phyloP scores from a whole-genome alignment of 1,139 yeast genomes.

The Blastobotrys elegans region DNA sequence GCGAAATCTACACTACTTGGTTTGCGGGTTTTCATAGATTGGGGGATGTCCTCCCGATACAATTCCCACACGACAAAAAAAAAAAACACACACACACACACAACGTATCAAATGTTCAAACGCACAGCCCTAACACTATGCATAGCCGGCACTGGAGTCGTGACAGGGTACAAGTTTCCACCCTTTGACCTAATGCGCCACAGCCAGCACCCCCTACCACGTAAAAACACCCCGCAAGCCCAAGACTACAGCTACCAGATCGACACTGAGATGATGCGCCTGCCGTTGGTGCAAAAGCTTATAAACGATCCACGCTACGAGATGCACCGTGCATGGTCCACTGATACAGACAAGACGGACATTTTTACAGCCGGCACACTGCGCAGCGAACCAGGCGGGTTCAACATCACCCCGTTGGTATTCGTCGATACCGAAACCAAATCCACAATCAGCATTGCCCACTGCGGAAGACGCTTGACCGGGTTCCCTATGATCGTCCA shows the following conservation, averaged over 20 bases:
- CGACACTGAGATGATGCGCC: constrained; percentile 40
- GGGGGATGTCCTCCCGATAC: no score
- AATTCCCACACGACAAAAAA: no score
- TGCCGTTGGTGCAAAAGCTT: constrained; percentile 51
- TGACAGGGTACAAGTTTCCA: constrained; percentile 13
- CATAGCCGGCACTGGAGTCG: constrained; percentile 4
- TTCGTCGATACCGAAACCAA: constrained; percentile 53
- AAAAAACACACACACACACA: no score
- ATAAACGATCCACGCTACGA: constrained; percentile 41
- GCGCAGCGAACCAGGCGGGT: constrained; percentile 62
- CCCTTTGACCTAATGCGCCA: constrained; percentile 11
- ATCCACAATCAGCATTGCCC: constrained; percentile 62
- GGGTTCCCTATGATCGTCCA: constrained; percentile 88
- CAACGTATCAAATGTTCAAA: constrained; percentile 1
- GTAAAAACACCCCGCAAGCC: constrained; percentile 11
- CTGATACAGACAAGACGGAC: constrained; percentile 38
- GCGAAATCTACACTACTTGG: no score
- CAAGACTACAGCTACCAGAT: constrained; percentile 11
- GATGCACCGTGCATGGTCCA: constrained; percentile 55
- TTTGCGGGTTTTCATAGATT: no score
- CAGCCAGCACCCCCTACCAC: constrained; percentile 13
- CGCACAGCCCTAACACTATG: neutral
- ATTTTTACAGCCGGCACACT: constrained; percentile 37
- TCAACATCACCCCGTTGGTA: constrained; percentile 66
- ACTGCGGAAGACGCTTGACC: constrained; percentile 71